Evolutionary conservation across 1,139 yeast genomes (phyloP), one percentile per base, ranked within the genome.

Genomic region (Saccharomyces hybrid): DNA sequence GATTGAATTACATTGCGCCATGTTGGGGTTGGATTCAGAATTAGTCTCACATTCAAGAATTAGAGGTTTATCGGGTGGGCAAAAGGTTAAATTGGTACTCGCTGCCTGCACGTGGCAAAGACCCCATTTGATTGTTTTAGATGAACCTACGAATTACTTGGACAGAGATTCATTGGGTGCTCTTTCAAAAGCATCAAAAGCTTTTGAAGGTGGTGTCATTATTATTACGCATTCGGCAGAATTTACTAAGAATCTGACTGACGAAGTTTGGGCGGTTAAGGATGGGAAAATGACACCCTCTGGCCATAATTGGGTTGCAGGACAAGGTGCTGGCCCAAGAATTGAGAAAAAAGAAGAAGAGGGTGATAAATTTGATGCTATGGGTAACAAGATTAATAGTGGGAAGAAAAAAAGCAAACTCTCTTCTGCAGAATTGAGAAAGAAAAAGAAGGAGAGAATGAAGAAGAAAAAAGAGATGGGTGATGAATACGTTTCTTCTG

Each of bases 361-460:
- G 79, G 98, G 86, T 76, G 97, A 90, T 77, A 88, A 89, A 80
- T 90, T 91, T 80, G 99, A 91, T 80, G 99, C 98, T 71, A 88
- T 91, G 93, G 99, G 99, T 82, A 91, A 91, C 96, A 91, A 91
- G 93, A 85, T 91, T 78, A 91, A 88, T 70, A 79, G 86, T 74
- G 88, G 81, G 74, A 88, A 89, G 88, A 91, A 93, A 93, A 90
- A 87, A 85, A 82, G 82, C 78, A 91, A 90, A 86, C 83, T 91
- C 75, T 86, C 97, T 67, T 90, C 97, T 74, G 97, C 98, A 66
- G 99, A 93, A 79, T 83, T 91, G 77, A 88, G 99, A 84, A 91
- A 91, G 97, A 91, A 91, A 95, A 91, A 93, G 96, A 93, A 93
- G 96, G 98, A 91, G 82, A 89, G 98, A 85, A 90, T 93, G 97